phyloP scores from a whole-genome alignment of 257 asterid genomes.

The Solanum pennellii region DNA sequence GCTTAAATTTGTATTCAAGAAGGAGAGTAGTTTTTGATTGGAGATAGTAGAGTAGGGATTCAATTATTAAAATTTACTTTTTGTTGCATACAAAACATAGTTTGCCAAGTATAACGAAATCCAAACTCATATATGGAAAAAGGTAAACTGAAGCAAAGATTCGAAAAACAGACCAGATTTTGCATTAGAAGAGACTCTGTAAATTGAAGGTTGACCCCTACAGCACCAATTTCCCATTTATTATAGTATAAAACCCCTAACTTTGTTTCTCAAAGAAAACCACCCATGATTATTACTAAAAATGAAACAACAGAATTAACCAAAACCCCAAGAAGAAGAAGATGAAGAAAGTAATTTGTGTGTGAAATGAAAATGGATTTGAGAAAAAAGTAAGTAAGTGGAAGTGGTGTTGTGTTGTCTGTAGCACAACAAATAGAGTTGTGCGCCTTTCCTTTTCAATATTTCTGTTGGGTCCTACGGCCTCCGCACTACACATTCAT shows the following conservation, averaged over 20 bases:
- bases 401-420: conserved; percentile 2
- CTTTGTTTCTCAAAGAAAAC: conserved; percentile 5
- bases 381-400: conserved; percentile 9
- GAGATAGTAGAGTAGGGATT: background rate
- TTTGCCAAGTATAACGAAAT: background rate
- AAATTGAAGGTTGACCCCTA: conserved; percentile 31
- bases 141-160: background rate
- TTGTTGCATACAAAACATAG: background rate
- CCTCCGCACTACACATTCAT: background rate
- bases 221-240: conserved; percentile 67
- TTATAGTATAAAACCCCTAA: conserved; percentile 16
- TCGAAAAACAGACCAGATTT: conserved; percentile 45
- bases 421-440: background rate
- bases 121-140: background rate
- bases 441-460: conserved; percentile 16
- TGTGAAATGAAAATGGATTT: conserved; percentile 1
- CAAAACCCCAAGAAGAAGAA: background rate
- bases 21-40: background rate
- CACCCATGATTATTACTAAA: conserved; percentile 8
- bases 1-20: background rate
- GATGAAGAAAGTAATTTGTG: background rate
- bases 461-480: background rate
- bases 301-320: background rate
- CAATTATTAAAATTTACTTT: background rate
- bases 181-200: conserved; percentile 50